phyloP scores from a whole-genome alignment of 2,329 filamentous ascomycete genomes.

The Microcyclospora pomicola region DNA sequence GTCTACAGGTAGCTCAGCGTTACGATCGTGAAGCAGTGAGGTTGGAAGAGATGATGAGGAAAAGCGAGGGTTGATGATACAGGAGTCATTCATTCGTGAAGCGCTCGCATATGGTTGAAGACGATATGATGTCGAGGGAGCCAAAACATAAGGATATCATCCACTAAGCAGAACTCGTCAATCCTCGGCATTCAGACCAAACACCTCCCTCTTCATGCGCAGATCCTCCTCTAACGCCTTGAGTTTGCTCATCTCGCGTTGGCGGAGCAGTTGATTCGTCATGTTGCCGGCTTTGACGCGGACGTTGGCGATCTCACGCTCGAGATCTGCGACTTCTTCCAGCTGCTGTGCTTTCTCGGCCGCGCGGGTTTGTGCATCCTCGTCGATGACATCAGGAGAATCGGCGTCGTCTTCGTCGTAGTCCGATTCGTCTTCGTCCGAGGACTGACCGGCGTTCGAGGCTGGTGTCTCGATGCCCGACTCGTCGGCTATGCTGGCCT shows the following conservation, averaged over 20 bases:
- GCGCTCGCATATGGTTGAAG: too few species aligned
- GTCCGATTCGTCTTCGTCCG: conserved; percentile 28
- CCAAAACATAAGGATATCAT: too few species aligned
- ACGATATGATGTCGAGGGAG: too few species aligned
- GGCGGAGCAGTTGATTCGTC: conserved; percentile 35
- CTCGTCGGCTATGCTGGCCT: conserved; percentile 8
- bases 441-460: conserved; percentile 8
- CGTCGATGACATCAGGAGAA: conserved; percentile 32
- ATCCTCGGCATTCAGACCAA: conserved; percentile 23
- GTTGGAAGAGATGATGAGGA: too few species aligned
- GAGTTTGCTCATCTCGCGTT: conserved; percentile 36
- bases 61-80: too few species aligned
- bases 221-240: conserved; percentile 39
- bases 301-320: conserved; percentile 34
- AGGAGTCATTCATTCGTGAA: too few species aligned
- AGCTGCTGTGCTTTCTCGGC: conserved; percentile 34
- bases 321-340: conserved; percentile 42
- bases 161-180: too few species aligned
- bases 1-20: too few species aligned
- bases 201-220: conserved; percentile 36
- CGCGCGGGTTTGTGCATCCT: conserved; percentile 36
- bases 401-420: conserved; percentile 35
- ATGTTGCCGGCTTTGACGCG: conserved; percentile 24
- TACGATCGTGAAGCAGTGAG: too few species aligned
- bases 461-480: conserved; percentile 2